A percentile compares a stretch with the other conserved stretches of the same genome.
phyloP scores from a whole-genome alignment of 2,329 filamentous ascomycete species.

The Verticillium zaregamsianum region DNA sequence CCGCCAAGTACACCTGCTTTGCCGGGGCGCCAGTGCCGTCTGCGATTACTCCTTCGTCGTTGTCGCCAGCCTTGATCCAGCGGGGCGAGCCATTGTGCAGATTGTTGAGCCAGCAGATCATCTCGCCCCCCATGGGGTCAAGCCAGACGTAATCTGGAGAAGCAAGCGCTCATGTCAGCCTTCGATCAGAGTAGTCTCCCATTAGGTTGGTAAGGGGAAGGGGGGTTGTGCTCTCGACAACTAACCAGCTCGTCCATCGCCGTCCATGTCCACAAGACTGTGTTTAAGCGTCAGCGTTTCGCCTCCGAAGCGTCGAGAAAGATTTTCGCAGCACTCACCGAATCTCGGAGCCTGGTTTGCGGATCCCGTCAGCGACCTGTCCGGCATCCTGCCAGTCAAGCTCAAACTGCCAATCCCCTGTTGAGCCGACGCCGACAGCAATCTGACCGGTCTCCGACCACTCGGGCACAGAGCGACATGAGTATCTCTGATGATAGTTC shows the following conservation, averaged over 20 bases:
- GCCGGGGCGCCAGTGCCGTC: conserved; percentile 7
- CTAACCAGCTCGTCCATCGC: conserved; percentile 13
- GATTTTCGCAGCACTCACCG: no score
- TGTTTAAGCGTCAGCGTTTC: no score
- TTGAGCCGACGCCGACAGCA: conserved; percentile 4
- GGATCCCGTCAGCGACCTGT: conserved; percentile 4
- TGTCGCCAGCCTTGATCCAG: conserved; percentile 12
- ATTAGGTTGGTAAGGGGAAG: no score
- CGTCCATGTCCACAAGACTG: conserved; percentile 15
- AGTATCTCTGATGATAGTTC: no score
- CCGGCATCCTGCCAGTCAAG: conserved; percentile 4
- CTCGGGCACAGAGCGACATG: neutral
- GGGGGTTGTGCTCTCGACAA: neutral
- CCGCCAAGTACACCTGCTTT: conserved; percentile 7
- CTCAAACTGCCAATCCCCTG: conserved; percentile 11
- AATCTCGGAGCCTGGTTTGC: no score
- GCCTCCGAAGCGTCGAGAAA: no score
- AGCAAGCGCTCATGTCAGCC: no score
- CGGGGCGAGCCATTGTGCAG: neutral
- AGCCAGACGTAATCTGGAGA: conserved; percentile 14
- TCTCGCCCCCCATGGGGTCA: conserved; percentile 8
- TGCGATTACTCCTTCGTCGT: conserved; percentile 7
- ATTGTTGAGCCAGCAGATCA: conserved; percentile 13
- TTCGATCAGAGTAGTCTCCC: no score
- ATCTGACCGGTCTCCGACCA: conserved; percentile 9